Conservation (phyloP, 176 grass and related monocot species). For the Zoysia pacifica region DNA sequence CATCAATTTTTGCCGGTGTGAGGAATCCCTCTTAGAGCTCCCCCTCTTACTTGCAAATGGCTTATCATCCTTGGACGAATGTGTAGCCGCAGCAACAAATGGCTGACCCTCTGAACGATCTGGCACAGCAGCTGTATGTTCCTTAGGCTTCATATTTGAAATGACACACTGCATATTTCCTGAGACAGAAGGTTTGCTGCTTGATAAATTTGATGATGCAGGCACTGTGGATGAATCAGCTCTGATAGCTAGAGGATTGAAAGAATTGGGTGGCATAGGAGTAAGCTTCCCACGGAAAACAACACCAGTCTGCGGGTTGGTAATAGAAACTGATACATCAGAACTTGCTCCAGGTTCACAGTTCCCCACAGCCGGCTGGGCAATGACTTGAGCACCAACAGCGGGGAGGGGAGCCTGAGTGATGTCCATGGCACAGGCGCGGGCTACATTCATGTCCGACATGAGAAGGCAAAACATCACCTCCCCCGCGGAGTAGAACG, state of each 20-base stretch:
- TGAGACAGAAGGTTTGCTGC: conserved; percentile 47
- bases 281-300: conserved; percentile 46
- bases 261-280: conserved; percentile 34
- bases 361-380: conserved; percentile 34
- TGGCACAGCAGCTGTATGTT: conserved; percentile 39
- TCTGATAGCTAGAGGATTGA: conserved; percentile 30
- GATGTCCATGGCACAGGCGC: conserved; percentile 71
- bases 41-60: conserved; percentile 56
- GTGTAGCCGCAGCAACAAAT: conserved; percentile 50
- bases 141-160: conserved; percentile 65
- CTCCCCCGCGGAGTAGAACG: conserved; percentile 80
- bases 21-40: conserved; percentile 74
- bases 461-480: conserved; percentile 93
- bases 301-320: conserved; percentile 52
- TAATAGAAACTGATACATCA: conserved; percentile 51
- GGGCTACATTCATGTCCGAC: conserved; percentile 76
- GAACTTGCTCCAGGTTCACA: conserved; percentile 42
- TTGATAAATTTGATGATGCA: conserved; percentile 43
- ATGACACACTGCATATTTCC: conserved; percentile 55
- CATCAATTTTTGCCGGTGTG: conserved; percentile 78
- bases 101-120: conserved; percentile 63
- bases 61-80: conserved; percentile 61
- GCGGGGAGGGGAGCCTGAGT: conserved; percentile 32
- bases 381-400: conserved; percentile 41
- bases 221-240: conserved; percentile 48